Base-by-base conservation (phyloP, 2,329 filamentous ascomycete species). In the Penicillium sp. region DNA sequence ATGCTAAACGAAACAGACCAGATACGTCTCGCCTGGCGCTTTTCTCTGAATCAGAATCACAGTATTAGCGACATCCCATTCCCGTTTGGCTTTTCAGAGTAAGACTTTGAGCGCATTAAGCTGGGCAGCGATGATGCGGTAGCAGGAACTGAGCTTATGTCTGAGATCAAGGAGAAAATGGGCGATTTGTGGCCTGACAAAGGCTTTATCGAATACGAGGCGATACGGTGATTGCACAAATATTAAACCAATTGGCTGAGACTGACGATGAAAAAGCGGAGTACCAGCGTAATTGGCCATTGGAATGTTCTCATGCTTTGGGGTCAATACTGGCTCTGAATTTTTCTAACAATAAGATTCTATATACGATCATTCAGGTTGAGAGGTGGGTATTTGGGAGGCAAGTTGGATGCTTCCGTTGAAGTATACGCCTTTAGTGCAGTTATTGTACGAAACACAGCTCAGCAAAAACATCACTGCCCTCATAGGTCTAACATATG, bases 161-260 rank as follows among this genome's bases (percentile, higher is more conserved):
- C 49, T 3, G 53, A 56, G 50, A 49, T 54, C 22, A 62, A 63
- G 49, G 58, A 65, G 51, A 55, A 15, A 32, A 22, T 65, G 38
- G 59, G 58, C 22, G 56, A 59, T 57, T 49, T 61, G n/a, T 64
- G 60, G 61, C 62, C 61, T 3, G 61, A 63, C 29, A 61, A 63
- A 49, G 61, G 61, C 13, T 58, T 62, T n/a, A 61, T 64, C 24
- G 55, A 62, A 48, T 46, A 59, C 3, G 57, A 61, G 52, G 52
- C 51, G 49, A 51, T 64, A 62, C n/a, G 44, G 60, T 49, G 59
- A 59, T n/a, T 62, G 59, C 51, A 62, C 53, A 51, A 45, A 56
- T 64, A 41, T 48, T 64, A 43, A 53, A 60, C 24, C 53, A 64
- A 55, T 56, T 63, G 42, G 57, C 58, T 34, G 57, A 61, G n/a